Conservation (phyloP, 108 stramenopile species). For the Conticribra weissflogii region DNA sequence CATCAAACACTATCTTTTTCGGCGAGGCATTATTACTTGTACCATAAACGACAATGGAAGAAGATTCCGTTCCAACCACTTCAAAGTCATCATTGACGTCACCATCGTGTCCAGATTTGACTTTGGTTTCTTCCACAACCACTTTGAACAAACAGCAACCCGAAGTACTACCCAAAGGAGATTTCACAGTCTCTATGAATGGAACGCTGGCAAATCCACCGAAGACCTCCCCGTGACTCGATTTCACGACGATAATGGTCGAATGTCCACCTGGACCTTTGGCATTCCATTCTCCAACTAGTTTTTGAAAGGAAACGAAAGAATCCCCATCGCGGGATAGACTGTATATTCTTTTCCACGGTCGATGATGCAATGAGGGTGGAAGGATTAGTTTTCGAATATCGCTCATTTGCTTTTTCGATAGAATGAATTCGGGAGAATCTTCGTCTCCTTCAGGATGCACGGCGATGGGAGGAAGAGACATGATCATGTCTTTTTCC, state of each 20-base stretch:
- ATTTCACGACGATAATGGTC: constrained; percentile 76
- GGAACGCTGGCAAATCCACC: constrained; percentile 80
- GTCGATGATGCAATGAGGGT: constrained; percentile 56
- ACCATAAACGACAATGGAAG: constrained; percentile 27
- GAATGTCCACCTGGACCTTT: constrained; percentile 23
- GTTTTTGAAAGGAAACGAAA: constrained; percentile 67
- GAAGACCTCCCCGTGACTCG: constrained; percentile 63
- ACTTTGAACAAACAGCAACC: constrained; percentile 57
- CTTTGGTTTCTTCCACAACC: no score
- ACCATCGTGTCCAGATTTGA: no score
- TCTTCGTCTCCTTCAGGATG: constrained; percentile 27
- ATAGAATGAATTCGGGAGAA: constrained; percentile 29
- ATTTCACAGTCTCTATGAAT: constrained; percentile 37
- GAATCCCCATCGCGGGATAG: constrained; percentile 84
- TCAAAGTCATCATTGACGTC: no score
- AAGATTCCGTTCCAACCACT: no score
- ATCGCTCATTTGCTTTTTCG: constrained; percentile 26
- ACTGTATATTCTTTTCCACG: constrained; percentile 82
- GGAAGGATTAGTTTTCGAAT: constrained; percentile 68
- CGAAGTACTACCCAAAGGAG: constrained; percentile 55
- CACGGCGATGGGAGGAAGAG: constrained; percentile 24
- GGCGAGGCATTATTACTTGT: constrained; percentile 42
- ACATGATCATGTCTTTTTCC: constrained; percentile 5
- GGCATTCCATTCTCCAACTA: constrained; percentile 43
- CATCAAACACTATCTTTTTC: constrained; percentile 54